Evolutionary conservation across 2,329 filamentous ascomycete species (phyloP).

Genomic region (Pestalotiopsis fici): DNA sequence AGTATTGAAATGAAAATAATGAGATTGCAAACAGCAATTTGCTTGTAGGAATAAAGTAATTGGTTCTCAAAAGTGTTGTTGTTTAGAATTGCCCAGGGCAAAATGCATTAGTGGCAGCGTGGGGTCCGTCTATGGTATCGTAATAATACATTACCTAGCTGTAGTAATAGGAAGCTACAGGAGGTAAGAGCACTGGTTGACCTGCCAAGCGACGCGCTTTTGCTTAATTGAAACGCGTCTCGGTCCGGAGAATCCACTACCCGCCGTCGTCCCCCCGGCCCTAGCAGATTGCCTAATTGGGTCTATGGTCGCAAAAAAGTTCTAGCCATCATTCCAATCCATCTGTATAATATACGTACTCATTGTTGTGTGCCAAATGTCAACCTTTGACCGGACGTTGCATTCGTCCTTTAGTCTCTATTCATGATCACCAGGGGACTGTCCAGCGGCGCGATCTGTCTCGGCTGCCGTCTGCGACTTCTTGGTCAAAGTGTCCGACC

Average conservation of each 20-base stretch:
- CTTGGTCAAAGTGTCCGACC: conserved; percentile 22
- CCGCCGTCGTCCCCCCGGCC: background rate
- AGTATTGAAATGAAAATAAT: background rate
- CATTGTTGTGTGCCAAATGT: background rate
- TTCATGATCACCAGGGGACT: conserved; percentile 36
- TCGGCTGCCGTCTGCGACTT: conserved; percentile 38
- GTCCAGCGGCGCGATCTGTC: conserved; percentile 35
- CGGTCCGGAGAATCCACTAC: conserved; percentile 3
- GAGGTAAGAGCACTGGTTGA: too few species aligned
- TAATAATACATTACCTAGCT: background rate
- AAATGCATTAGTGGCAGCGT: background rate
- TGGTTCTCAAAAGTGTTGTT: background rate
- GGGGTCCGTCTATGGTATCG: background rate
- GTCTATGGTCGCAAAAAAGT: conserved; percentile 10
- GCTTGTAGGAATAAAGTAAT: too few species aligned
- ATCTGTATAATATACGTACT: background rate
- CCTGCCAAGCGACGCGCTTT: background rate
- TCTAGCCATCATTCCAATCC: background rate
- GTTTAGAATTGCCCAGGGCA: background rate
- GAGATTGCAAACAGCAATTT: too few species aligned
- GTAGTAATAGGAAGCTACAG: background rate
- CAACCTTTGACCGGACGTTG: background rate
- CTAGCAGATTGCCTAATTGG: conserved; percentile 9
- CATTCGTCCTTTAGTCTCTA: background rate
- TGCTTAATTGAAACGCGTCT: conserved; percentile 9